A percentile compares a stretch with the other conserved stretches of the same genome.
Conservation (phyloP, 2,329 filamentous ascomycete species). For the Coleophoma eucalyptorum region DNA sequence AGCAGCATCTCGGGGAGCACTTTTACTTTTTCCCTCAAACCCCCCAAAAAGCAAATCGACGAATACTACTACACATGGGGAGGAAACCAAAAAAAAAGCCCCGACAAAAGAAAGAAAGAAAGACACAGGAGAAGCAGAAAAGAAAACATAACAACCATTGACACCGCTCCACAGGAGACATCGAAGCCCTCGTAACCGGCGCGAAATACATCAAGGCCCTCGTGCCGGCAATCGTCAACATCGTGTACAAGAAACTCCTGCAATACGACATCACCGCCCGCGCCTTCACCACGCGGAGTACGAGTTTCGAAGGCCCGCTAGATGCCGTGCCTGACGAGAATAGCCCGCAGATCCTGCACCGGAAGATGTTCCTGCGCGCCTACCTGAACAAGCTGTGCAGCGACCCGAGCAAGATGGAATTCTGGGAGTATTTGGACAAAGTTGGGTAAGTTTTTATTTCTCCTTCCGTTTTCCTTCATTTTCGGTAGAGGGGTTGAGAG, state of each 20-base stretch:
- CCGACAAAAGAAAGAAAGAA: no score
- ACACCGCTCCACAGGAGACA: constrained; percentile 11
- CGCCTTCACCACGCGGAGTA: constrained; percentile 61
- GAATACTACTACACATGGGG: neutral
- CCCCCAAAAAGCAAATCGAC: neutral
- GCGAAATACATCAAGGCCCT: constrained; percentile 39
- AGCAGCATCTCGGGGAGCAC: neutral
- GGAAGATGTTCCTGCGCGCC: constrained; percentile 76
- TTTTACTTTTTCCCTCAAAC: neutral
- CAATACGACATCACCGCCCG: constrained; percentile 78
- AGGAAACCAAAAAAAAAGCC: no score
- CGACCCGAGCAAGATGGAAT: constrained; percentile 18
- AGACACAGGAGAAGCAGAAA: no score
- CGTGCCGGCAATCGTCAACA: constrained; percentile 78
- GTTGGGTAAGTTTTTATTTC: constrained; percentile 12
- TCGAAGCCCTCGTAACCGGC: constrained; percentile 16
- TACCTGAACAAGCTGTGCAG: constrained; percentile 38
- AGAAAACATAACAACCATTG: no score
- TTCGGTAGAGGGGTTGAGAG: neutral
- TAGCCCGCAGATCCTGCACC: constrained; percentile 46
- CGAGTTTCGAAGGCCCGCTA: constrained; percentile 52
- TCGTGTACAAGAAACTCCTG: constrained; percentile 77
- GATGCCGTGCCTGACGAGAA: constrained; percentile 38
- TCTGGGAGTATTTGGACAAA: constrained; percentile 18
- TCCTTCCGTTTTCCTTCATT: neutral